These are phyloP conservation scores for Neodidymelliopsis sp. DNA, from an alignment of 2,329 filamentous ascomycete species.

Conservation along the genomic window DNA sequence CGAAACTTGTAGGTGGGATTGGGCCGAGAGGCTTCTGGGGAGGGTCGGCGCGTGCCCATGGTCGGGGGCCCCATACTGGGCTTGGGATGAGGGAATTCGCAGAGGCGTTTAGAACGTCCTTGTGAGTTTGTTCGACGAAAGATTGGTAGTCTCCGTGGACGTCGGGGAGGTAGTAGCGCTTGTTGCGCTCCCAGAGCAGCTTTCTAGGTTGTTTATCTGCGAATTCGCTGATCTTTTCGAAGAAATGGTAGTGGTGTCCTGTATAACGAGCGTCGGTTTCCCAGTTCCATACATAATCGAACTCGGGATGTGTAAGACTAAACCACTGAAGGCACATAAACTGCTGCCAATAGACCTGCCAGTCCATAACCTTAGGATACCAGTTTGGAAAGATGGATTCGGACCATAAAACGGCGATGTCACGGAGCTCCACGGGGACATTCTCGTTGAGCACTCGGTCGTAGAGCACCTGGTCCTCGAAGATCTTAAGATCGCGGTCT, in stretches of 20 bases:
- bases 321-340: constrained; percentile 80
- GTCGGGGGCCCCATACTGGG: constrained; percentile 83
- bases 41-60: constrained; percentile 62
- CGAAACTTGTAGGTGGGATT: constrained; percentile 72
- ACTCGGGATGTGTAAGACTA: constrained; percentile 77
- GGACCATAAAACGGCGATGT: constrained; percentile 78
- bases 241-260: constrained; percentile 82
- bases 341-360: constrained; percentile 63
- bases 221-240: constrained; percentile 68
- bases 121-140: constrained; percentile 54
- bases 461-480: constrained; percentile 66
- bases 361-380: constrained; percentile 59
- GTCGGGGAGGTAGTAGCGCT: constrained; percentile 63
- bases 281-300: constrained; percentile 84
- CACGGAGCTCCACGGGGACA: constrained; percentile 73
- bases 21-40: constrained; percentile 81
- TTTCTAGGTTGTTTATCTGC: constrained; percentile 63
- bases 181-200: constrained; percentile 66
- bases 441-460: constrained; percentile 66
- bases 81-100: constrained; percentile 55
- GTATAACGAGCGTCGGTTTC: constrained; percentile 83
- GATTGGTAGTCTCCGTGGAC: constrained; percentile 59
- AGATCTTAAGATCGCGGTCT: constrained; percentile 65
- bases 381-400: constrained; percentile 60
- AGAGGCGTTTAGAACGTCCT: constrained; percentile 50